Evolutionary conservation across 768 basidiomycete species (phyloP).

Genomic region (Termitomyces sp.): DNA sequence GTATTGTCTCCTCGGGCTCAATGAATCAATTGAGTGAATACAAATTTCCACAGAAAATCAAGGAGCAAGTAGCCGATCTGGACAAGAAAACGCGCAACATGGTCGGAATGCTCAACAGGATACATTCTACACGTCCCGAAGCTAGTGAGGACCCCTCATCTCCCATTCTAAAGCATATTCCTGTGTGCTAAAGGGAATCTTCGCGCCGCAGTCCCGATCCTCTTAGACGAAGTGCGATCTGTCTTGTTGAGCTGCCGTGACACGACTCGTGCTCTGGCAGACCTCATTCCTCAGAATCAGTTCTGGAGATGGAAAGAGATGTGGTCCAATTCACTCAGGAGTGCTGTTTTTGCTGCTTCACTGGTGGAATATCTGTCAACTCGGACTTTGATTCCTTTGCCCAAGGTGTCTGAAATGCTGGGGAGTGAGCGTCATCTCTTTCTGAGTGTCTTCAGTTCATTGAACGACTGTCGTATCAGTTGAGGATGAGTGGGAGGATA

Average conservation of each 20-base stretch:
- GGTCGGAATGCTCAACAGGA: constrained; percentile 71
- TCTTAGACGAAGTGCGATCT: constrained; percentile 54
- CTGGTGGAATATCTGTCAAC: constrained; percentile 59
- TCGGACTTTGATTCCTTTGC: constrained; percentile 53
- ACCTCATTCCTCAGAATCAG: constrained; percentile 60
- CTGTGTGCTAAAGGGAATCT: constrained; percentile 2
- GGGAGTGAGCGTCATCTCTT: constrained; percentile 49
- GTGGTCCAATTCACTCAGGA: constrained; percentile 69
- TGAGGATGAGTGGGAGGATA: constrained; percentile 62
- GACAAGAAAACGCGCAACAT: constrained; percentile 72
- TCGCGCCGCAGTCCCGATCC: constrained; percentile 43
- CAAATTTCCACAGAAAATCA: constrained; percentile 58
- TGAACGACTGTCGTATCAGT: constrained; percentile 48
- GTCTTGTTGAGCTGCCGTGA: constrained; percentile 50
- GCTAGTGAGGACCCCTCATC: constrained; percentile 38
- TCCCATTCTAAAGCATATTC: background rate
- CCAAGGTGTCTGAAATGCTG: constrained; percentile 44
- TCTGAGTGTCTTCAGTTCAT: background rate
- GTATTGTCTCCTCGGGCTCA: constrained; percentile 21
- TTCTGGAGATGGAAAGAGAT: constrained; percentile 85
- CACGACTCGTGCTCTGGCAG: constrained; percentile 44
- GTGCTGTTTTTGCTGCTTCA: constrained; percentile 59
- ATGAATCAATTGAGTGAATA: background rate
- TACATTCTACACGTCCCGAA: constrained; percentile 66
- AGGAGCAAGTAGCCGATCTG: constrained; percentile 64